Evolutionary conservation across 192 early-diverging fungal genomes (phyloP).

Genomic region (Mortierella alpina): DNA sequence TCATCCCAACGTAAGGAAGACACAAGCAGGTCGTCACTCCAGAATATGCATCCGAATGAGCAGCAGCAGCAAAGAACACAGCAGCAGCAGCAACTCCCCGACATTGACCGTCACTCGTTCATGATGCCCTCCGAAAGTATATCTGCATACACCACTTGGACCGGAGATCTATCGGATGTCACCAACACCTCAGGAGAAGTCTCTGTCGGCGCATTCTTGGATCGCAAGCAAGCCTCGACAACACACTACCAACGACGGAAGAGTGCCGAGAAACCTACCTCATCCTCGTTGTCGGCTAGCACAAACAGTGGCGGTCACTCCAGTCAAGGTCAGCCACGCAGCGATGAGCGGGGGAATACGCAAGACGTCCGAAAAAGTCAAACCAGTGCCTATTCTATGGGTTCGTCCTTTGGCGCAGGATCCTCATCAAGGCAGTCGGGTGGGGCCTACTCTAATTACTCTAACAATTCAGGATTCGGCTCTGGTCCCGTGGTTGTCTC

Average conservation of each 20-base stretch:
- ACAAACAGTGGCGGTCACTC: not conserved
- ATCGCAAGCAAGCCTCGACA: slow-evolving; percentile 22
- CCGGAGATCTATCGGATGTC: slow-evolving; percentile 48
- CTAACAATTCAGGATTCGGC: slow-evolving; percentile 27
- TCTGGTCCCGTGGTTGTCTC: slow-evolving; percentile 25
- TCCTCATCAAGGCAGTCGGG: slow-evolving; percentile 18
- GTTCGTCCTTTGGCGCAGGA: slow-evolving; percentile 31
- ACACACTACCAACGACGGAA: slow-evolving; percentile 8
- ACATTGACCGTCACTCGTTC: slow-evolving; percentile 40
- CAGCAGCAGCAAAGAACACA: not conserved
- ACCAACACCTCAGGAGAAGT: slow-evolving; percentile 50
- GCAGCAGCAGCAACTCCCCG: slow-evolving; percentile 6
- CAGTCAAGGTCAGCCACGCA: not conserved
- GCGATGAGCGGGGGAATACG: not conserved
- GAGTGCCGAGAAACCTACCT: slow-evolving; percentile 5
- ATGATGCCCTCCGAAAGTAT: slow-evolving; percentile 47
- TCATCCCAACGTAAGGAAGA: slow-evolving; percentile 16
- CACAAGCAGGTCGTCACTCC: not conserved
- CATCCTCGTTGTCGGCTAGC: not conserved
- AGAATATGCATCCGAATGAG: not conserved
- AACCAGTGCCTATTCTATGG: slow-evolving; percentile 39
- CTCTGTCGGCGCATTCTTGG: slow-evolving; percentile 39
- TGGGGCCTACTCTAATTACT: slow-evolving; percentile 45
- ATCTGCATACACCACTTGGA: slow-evolving; percentile 36
- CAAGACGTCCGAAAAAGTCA: slow-evolving; percentile 35